Conservation (phyloP, 805 yeast species). For the Candida germanica region DNA sequence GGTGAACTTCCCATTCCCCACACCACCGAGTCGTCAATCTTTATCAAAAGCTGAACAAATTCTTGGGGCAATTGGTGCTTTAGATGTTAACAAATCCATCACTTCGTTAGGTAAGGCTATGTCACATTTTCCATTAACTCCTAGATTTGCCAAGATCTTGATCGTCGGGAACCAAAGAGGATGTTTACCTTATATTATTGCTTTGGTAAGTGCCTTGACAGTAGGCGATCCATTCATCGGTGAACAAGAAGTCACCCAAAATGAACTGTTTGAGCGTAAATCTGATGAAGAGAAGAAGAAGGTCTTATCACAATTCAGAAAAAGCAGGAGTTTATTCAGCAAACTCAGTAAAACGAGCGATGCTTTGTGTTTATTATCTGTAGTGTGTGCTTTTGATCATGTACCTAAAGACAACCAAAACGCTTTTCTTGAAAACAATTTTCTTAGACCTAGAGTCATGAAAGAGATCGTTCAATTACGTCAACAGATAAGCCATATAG, state of each 20-base stretch:
- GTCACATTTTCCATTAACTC: constrained; percentile 90
- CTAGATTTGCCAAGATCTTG: constrained; percentile 88
- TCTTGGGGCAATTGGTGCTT: constrained; percentile 74
- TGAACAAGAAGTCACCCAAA: constrained; percentile 56
- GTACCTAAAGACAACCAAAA: constrained; percentile 46
- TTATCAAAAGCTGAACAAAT: constrained; percentile 65
- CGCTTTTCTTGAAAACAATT: constrained; percentile 56
- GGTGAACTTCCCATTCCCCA: constrained; percentile 92
- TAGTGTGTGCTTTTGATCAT: constrained; percentile 84
- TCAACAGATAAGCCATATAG: constrained; percentile 73
- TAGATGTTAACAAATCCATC: constrained; percentile 51
- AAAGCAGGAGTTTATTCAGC: constrained; percentile 59
- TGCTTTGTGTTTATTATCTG: constrained; percentile 69
- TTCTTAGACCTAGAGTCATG: constrained; percentile 75
- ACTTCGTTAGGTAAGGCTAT: constrained; percentile 81
- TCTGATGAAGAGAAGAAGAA: constrained; percentile 38
- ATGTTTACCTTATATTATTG: constrained; percentile 85
- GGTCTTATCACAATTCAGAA: constrained; percentile 44
- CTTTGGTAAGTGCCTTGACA: constrained; percentile 85
- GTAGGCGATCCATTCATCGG: constrained; percentile 88
- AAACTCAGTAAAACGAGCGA: constrained; percentile 75
- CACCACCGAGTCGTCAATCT: constrained; percentile 72
- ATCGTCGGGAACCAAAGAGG: constrained; percentile 82
- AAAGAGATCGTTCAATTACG: constrained; percentile 81
- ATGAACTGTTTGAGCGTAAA: constrained; percentile 20